These are phyloP conservation scores for Podaxis sp. DNA, from an alignment of 768 basidiomycete genomes.

Conservation along the genomic window DNA sequence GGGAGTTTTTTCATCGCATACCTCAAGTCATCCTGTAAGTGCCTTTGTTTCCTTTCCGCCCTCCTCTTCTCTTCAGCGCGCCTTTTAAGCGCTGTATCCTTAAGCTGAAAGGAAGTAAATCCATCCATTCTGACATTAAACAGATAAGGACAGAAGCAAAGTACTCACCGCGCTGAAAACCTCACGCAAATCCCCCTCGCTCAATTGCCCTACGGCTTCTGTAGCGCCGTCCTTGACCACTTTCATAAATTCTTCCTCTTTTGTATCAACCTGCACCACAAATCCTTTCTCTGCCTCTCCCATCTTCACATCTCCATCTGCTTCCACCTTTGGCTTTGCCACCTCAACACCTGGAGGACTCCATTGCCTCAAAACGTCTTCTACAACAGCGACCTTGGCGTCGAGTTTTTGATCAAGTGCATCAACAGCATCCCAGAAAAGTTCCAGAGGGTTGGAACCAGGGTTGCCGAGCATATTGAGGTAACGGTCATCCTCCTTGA, in stretches of 20 bases:
- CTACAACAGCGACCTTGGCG: constrained; percentile 67
- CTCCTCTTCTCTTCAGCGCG: constrained; percentile 87
- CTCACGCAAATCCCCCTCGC: constrained; percentile 48
- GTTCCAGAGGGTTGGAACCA: constrained; percentile 92
- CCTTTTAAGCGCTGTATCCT: constrained; percentile 65
- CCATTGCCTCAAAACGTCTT: constrained; percentile 51
- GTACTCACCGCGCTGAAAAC: constrained; percentile 63
- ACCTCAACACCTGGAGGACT: constrained; percentile 31
- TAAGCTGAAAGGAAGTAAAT: constrained; percentile 48
- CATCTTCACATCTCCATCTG: constrained; percentile 25
- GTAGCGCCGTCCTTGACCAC: constrained; percentile 58
- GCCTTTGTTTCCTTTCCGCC: constrained; percentile 78
- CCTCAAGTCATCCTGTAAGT: constrained; percentile 92
- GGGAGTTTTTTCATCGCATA: constrained; percentile 92
- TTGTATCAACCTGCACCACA: constrained; percentile 53
- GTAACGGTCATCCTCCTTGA: constrained; percentile 82
- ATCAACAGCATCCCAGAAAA: constrained; percentile 95
- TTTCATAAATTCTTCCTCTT: constrained; percentile 59
- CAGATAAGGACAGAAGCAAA: neutral
- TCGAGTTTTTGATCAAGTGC: constrained; percentile 83
- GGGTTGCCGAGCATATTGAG: constrained; percentile 85
- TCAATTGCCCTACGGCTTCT: constrained; percentile 45
- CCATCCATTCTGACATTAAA: constrained; percentile 1
- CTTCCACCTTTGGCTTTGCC: constrained; percentile 26
- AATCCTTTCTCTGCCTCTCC: constrained; percentile 33